Evolutionary conservation across 179 eudicot species (phyloP).

Genomic region (Heliamphora pulchella): DNA sequence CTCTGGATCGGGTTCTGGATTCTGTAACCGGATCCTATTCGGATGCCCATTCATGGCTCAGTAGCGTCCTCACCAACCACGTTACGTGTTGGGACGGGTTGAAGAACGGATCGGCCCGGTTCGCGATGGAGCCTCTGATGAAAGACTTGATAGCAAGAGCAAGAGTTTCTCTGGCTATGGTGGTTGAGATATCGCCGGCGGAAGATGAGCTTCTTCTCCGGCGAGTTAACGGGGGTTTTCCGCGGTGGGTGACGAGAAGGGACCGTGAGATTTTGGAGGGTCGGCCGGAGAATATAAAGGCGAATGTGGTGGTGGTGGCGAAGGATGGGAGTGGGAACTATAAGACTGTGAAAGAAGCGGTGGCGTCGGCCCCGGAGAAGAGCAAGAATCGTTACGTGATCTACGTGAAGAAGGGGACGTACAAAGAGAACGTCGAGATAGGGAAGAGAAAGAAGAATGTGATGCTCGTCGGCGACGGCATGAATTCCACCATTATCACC

Average conservation of each 20-base stretch:
- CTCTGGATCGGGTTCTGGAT: slow-evolving; percentile 29
- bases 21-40: slow-evolving; percentile 18
- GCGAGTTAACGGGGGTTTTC: slow-evolving; percentile 14
- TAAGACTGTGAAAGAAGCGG: slow-evolving; percentile 34
- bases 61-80: slow-evolving; percentile 51
- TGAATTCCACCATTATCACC: slow-evolving; percentile 37
- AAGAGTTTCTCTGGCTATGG: slow-evolving; percentile 34
- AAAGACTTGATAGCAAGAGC: slow-evolving; percentile 29
- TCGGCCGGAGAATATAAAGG: slow-evolving; percentile 1
- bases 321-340: slow-evolving; percentile 45
- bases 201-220: slow-evolving; percentile 2
- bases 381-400: slow-evolving; percentile 28
- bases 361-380: slow-evolving; percentile 31
- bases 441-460: slow-evolving; percentile 35
- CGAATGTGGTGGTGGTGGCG: slow-evolving; percentile 47
- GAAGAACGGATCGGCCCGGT: slow-evolving; percentile 13
- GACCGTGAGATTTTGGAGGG: slow-evolving; percentile 35
- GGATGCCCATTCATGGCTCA: slow-evolving; percentile 46
- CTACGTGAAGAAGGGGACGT: slow-evolving; percentile 43
- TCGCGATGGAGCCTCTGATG: slow-evolving; percentile 21
- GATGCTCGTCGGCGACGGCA: slow-evolving; percentile 51
- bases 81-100: slow-evolving; percentile 47
- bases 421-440: slow-evolving; percentile 36
- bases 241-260: slow-evolving; percentile 27
- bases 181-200: slow-evolving; percentile 14